Conservation (phyloP, 768 basidiomycete species). For the Rhodosporidiobolus sp. region DNA sequence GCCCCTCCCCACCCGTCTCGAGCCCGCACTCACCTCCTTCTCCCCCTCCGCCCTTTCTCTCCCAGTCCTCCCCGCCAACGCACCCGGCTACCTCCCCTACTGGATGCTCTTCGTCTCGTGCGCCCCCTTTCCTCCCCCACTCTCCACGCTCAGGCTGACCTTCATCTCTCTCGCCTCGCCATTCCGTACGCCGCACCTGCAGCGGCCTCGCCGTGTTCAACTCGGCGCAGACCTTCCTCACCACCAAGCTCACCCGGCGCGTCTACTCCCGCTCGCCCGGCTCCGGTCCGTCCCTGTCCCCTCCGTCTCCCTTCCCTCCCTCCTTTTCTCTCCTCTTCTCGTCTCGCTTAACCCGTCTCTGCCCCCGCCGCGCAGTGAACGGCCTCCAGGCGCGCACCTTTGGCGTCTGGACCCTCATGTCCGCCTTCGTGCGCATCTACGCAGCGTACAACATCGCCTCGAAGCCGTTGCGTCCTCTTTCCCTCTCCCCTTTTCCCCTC, state of each 20-base stretch:
- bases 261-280: slow-evolving; percentile 62
- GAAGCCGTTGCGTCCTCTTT: slow-evolving; percentile 59
- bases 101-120: slow-evolving; percentile 82
- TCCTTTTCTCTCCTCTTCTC: neutral
- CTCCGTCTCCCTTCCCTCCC: slow-evolving; percentile 1
- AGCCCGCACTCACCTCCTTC: neutral
- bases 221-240: slow-evolving; percentile 73
- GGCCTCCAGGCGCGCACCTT: slow-evolving; percentile 83
- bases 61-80: slow-evolving; percentile 50
- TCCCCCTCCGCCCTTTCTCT: neutral
- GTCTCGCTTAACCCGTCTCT: slow-evolving; percentile 1
- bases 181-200: no score
- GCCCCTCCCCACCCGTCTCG: neutral
- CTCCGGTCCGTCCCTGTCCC: slow-evolving; percentile 46
- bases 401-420: slow-evolving; percentile 82
- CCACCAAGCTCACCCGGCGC: slow-evolving; percentile 69
- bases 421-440: slow-evolving; percentile 76
- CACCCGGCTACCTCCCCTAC: slow-evolving; percentile 67
- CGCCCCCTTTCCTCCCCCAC: slow-evolving; percentile 44
- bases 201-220: slow-evolving; percentile 67
- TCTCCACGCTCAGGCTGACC: neutral
- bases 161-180: no score
- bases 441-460: slow-evolving; percentile 84
- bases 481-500: neutral
- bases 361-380: slow-evolving; percentile 61